Percentiles rank a stretch among this genome's conserved stretches.
Conservation (phyloP, 352 stramenopile species). For the Pythium sukuiense region DNA sequence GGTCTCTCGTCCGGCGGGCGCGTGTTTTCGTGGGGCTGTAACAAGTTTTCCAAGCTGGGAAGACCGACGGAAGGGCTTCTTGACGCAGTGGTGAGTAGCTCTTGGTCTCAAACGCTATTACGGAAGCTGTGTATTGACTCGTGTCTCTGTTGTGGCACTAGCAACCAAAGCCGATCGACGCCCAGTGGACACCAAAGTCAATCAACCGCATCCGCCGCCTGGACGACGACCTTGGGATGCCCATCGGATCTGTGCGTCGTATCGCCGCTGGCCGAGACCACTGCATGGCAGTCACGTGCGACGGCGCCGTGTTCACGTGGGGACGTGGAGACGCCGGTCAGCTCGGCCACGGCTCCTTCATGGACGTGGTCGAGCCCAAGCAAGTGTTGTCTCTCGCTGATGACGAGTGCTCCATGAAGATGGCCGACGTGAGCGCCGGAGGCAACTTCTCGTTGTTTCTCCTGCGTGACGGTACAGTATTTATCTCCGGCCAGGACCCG, state of each 20-base stretch:
- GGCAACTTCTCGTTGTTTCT: conserved; percentile 32
- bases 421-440: conserved; percentile 24
- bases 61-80: conserved; percentile 36
- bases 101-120: not conserved
- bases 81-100: conserved; percentile 45
- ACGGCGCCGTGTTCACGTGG: conserved; percentile 68
- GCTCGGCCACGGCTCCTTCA: conserved; percentile 61
- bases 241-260: conserved; percentile 33
- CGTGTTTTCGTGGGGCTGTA: conserved; percentile 76
- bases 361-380: conserved; percentile 57
- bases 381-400: conserved; percentile 58
- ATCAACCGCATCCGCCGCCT: conserved; percentile 30
- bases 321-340: conserved; percentile 63
- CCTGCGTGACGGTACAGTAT: conserved; percentile 25
- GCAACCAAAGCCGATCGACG: conserved; percentile 44
- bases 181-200: conserved; percentile 41
- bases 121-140: not conserved
- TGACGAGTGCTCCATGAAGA: conserved; percentile 13
- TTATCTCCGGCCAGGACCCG: conserved; percentile 20
- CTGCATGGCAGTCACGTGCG: conserved; percentile 55
- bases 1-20: conserved; percentile 54
- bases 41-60: conserved; percentile 65
- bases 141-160: conserved; percentile 2
- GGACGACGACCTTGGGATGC: conserved; percentile 27
- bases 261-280: conserved; percentile 69